phyloP scores from a whole-genome alignment of 192 early-diverging fungal genomes.

The Coemansia sp. region DNA sequence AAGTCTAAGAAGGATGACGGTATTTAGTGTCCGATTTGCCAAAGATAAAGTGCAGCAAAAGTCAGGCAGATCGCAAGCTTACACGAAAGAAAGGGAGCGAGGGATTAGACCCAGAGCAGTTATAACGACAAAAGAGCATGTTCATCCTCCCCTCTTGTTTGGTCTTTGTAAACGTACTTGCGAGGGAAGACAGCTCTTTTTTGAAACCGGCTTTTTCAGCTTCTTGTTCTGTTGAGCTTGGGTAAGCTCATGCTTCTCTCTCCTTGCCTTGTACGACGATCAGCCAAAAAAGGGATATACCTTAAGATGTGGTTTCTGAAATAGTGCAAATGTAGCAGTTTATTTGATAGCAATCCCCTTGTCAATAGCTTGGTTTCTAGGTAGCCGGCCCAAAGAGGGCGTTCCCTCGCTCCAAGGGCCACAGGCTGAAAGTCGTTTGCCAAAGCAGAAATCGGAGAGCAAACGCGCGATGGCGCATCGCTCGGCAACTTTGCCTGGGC shows the following conservation, averaged over 20 bases:
- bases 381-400: too few relatives aligned
- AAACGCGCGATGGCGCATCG: background rate
- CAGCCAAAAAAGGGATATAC: slow-evolving; percentile 1
- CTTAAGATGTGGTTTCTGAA: slow-evolving; percentile 5
- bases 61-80: slow-evolving; percentile 1
- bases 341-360: too few relatives aligned
- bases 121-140: background rate
- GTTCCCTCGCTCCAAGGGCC: too few relatives aligned
- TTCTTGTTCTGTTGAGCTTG: too few relatives aligned
- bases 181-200: too few relatives aligned
- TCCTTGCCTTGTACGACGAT: background rate
- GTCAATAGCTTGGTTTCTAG: too few relatives aligned
- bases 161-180: too few relatives aligned
- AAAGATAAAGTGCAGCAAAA: background rate
- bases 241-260: background rate
- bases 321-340: background rate
- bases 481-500: background rate
- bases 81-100: background rate
- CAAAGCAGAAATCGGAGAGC: too few relatives aligned
- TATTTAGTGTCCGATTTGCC: slow-evolving; percentile 4
- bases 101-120: background rate
- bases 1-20: background rate
- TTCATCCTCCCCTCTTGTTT: too few relatives aligned
- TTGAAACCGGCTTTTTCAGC: too few relatives aligned
- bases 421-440: too few relatives aligned